Conservation (phyloP, 176 grass and related monocot species). For the Ampelocalamus luodianensis region DNA sequence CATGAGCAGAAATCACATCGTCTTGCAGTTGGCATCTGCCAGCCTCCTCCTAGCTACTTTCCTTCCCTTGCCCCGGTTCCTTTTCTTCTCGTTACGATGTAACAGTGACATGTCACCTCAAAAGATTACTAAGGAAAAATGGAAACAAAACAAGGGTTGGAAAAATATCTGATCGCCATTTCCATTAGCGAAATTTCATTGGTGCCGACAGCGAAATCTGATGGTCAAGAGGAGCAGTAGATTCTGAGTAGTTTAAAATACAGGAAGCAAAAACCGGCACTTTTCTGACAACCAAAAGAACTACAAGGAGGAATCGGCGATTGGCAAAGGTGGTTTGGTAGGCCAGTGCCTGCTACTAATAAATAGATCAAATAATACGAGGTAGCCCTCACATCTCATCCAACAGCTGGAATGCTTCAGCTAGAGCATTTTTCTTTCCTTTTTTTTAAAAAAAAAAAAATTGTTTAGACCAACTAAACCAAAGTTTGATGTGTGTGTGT, state of each 20-base stretch:
- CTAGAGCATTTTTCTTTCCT: neutral
- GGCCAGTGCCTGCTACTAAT: conserved; percentile 22
- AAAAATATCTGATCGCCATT: neutral
- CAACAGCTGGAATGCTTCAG: conserved; percentile 33
- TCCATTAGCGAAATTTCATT: neutral
- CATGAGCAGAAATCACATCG: conserved; percentile 35
- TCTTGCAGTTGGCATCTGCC: conserved; percentile 38
- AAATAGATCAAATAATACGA: conserved; percentile 35
- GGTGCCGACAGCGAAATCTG: conserved; percentile 8
- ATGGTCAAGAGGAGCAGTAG: neutral
- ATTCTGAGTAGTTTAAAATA: conserved; percentile 7
- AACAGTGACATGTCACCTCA: conserved; percentile 56
- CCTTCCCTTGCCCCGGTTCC: conserved; percentile 16
- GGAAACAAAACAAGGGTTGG: neutral
- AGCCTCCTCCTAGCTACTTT: conserved; percentile 25
- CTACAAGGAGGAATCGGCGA: neutral
- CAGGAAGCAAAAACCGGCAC: neutral
- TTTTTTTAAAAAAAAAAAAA: neutral
- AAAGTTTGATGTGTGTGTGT: neutral
- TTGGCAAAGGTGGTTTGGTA: conserved; percentile 7
- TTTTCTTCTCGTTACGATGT: neutral
- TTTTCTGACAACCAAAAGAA: neutral
- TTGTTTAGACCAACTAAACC: too few relatives aligned
- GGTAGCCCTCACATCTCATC: conserved; percentile 35
- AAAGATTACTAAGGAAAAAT: neutral